Evolutionary conservation across 1,284 basidiomycete species (phyloP), one percentile per base, ranked within the genome.

Genomic region (Tausonia pullulans): DNA sequence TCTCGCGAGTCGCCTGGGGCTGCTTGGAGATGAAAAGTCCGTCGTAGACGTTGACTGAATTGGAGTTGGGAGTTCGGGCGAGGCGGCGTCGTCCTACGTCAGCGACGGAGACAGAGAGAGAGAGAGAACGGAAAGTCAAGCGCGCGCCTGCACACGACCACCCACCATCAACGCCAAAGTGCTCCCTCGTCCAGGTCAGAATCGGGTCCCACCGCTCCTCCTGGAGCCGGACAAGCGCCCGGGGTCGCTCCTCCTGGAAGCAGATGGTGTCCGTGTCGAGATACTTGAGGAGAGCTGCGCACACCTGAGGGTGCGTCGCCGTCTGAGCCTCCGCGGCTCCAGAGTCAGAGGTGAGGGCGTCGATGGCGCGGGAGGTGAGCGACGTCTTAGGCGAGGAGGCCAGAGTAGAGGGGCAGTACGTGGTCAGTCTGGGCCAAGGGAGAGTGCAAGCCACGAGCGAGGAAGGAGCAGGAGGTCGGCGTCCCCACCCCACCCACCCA

Each of bases 211-310:
- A 99, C 74, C 95, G 86, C 70, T 83, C 76, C n/a, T 83, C 75
- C 75, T 98, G 96, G 54, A 98, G 79, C 56, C 80, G 78, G 54
- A 90, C 90, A 27, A 98, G 81, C 1, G 82, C 79, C 10, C 81
- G 79, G 0, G 94, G 92, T 66, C 85, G 79, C 57, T 88, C 82
- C 72, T 90, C 83, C 68, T 90, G 87, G 77, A 93, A 98, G 74
- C 90, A 93, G 67, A 98, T 85, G 0, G 96, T 94, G 74, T 99
- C 96, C 3, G 95, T 98, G 69, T 97, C 88, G 48, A 98, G 78
- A 76, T 98, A 98, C 68, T 85, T 83, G 60, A 97, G 74, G 56
- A 98, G 75, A 27, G 84, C 81, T n/a, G 81, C 80, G 45, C 83
- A 81, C 43, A 95, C 87, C 62, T 87, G 81, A n/a, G 75, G 73